Base-by-base conservation (phyloP, 306 rosid species). In the Lathyrus oleraceus region DNA sequence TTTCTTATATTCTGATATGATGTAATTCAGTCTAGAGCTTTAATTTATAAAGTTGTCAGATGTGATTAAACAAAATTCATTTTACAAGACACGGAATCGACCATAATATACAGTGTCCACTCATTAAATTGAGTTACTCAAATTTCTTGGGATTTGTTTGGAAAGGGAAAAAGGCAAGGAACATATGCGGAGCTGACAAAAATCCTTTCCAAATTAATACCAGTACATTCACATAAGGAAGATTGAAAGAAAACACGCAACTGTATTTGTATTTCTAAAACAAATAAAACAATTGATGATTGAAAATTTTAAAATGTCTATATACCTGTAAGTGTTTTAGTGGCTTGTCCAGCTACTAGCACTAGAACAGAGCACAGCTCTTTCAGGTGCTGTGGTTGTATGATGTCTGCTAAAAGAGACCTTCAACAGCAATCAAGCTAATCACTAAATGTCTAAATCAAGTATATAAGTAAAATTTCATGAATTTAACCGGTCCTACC, bases 281-380 rank as follows among this genome's bases (percentile, higher is more conserved):
- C 16, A 42, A 19, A 39, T 45, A 68, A 49, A 40, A 43, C 25
- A 21, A 10, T 25, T 35, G 21, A 16, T 15, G 23, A 49, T 45
- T 53, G 65, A 39, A 27, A 13, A 44, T 69, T 69, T 30, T 64
- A 69, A 64, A 65, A 69, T 69, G 57, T 36, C 6, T 48, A 73
- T 6, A 45, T 81, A 94, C 99, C 99, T 80, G 90, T 77, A 75
- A 86, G 54, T 73, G 87, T 77, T 83, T 91, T 89, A 20, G 95
- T 90, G 13, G 92, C 87, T 83, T 94, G 97, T 75, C 92, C 96
- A 9, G 98, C 82, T 69, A 86, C 81, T 40, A 91, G 88, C 71
- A 94, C 97, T 77, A 94, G 86, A 80, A 88, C 96, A 15, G 97
- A 91, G 81, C 99, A 94, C 70, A 94, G 91, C 82, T 91, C 99